Conservation (phyloP, 2,329 filamentous ascomycete genomes). For the Nigrospora oryzae region DNA sequence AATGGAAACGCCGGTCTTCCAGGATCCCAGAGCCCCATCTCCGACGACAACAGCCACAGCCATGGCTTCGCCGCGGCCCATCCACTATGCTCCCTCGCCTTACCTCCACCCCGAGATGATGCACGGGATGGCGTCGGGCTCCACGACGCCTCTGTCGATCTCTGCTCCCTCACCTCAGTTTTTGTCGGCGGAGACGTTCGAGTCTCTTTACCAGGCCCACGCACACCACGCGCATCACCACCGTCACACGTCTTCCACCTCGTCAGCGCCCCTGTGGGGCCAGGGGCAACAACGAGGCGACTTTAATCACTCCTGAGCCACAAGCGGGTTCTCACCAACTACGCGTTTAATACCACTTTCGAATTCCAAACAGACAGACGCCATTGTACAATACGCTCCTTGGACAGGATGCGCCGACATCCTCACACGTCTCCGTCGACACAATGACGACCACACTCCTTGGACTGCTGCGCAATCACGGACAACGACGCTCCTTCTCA, state of each 20-base stretch:
- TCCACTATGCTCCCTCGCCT: constrained; percentile 32
- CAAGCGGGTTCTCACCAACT: constrained; percentile 5
- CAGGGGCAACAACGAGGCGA: constrained; percentile 26
- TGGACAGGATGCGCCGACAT: constrained; percentile 23
- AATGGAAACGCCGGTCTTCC: constrained; percentile 27
- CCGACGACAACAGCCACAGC: background rate
- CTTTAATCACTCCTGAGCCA: constrained; percentile 9
- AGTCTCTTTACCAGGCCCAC: constrained; percentile 5
- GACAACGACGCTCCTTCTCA: constrained; percentile 26
- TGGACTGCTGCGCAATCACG: constrained; percentile 17
- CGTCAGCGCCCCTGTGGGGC: constrained; percentile 20
- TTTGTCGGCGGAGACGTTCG: constrained; percentile 24
- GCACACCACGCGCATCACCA: constrained; percentile 14
- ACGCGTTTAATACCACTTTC: constrained; percentile 15
- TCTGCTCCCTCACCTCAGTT: constrained; percentile 23
- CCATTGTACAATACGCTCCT: constrained; percentile 25
- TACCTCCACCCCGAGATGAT: constrained; percentile 34
- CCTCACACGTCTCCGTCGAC: constrained; percentile 22
- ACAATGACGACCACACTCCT: constrained; percentile 26
- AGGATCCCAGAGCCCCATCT: constrained; percentile 5
- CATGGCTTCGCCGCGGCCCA: constrained; percentile 21
- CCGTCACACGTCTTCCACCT: constrained; percentile 23
- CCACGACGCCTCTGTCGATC: background rate
- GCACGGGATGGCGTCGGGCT: constrained; percentile 17
- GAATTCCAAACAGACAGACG: constrained; percentile 20